Conservation (phyloP, 1,284 basidiomycete species). For the Ustilago tritici region DNA sequence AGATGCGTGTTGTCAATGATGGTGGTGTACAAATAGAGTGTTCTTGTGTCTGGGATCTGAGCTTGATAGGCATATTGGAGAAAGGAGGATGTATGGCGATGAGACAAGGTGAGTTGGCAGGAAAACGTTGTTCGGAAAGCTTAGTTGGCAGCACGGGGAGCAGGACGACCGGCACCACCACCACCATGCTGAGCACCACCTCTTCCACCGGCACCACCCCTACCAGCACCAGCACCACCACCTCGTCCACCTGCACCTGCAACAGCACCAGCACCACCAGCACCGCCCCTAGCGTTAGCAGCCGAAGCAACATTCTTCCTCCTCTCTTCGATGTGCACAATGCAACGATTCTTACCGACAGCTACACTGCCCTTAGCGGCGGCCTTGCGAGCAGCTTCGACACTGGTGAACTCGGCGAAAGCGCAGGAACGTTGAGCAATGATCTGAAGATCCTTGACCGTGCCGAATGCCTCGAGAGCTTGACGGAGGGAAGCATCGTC, state of each 20-base stretch:
- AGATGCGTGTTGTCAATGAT: no score
- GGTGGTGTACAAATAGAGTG: background rate
- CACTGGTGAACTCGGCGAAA: conserved; percentile 86
- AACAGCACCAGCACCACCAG: conserved; percentile 13
- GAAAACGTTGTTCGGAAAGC: background rate
- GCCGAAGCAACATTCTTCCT: conserved; percentile 79
- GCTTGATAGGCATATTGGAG: no score
- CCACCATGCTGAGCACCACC: conserved; percentile 29
- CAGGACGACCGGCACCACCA: conserved; percentile 7
- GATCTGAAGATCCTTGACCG: conserved; percentile 88
- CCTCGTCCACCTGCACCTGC: conserved; percentile 14
- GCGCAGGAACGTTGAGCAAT: conserved; percentile 90
- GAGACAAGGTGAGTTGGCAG: no score
- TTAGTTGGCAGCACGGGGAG: conserved; percentile 21
- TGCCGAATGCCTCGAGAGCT: conserved; percentile 80
- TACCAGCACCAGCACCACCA: conserved; percentile 5
- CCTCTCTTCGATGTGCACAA: conserved; percentile 85
- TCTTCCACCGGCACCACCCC: conserved; percentile 2
- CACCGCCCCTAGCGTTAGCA: conserved; percentile 66
- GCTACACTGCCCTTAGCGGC: conserved; percentile 89
- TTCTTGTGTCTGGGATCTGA: background rate
- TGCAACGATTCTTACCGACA: conserved; percentile 75
- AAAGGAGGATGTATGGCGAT: no score
- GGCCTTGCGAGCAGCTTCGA: conserved; percentile 86
- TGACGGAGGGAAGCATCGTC: conserved; percentile 75